Conservation (phyloP, 306 rosid genomes). For the Heteromeles arbutifolia region DNA sequence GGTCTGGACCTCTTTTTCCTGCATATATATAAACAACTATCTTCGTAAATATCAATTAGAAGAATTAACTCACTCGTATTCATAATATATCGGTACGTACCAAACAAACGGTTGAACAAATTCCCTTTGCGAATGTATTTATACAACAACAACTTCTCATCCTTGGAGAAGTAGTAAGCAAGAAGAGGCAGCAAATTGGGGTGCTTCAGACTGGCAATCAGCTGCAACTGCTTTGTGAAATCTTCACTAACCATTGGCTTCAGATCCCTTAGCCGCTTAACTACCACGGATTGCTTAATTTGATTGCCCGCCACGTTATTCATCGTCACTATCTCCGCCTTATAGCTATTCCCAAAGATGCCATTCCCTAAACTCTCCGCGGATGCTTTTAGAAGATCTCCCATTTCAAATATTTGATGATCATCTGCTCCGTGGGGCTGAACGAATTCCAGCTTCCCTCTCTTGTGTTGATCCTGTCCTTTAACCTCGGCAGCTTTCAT, state of each 20-base stretch:
- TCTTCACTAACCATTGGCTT: slow-evolving; percentile 53
- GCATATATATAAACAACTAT: neutral
- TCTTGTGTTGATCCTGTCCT: slow-evolving; percentile 14
- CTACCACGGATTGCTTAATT: slow-evolving; percentile 42
- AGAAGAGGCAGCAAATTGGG: slow-evolving; percentile 62
- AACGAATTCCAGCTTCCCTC: slow-evolving; percentile 48
- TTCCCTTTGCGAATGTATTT: slow-evolving; percentile 52
- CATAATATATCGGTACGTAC: slow-evolving; percentile 19
- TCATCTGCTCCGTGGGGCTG: slow-evolving; percentile 2
- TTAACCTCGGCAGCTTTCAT: slow-evolving; percentile 4
- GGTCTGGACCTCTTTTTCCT: slow-evolving; percentile 38
- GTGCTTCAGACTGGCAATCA: slow-evolving; percentile 43
- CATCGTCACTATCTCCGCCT: slow-evolving; percentile 35
- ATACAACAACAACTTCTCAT: slow-evolving; percentile 62
- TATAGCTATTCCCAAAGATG: slow-evolving; percentile 57
- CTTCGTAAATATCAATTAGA: neutral
- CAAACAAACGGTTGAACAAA: slow-evolving; percentile 55
- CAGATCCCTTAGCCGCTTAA: slow-evolving; percentile 70
- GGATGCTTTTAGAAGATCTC: slow-evolving; percentile 65
- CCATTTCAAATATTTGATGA: slow-evolving; percentile 34
- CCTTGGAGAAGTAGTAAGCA: slow-evolving; percentile 53
- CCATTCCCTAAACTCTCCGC: slow-evolving; percentile 85
- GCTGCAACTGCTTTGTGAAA: slow-evolving; percentile 33
- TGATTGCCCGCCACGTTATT: neutral
- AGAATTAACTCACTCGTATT: neutral